Conservation (phyloP, 1,139 yeast species). For the Zygoascus meyerae region DNA sequence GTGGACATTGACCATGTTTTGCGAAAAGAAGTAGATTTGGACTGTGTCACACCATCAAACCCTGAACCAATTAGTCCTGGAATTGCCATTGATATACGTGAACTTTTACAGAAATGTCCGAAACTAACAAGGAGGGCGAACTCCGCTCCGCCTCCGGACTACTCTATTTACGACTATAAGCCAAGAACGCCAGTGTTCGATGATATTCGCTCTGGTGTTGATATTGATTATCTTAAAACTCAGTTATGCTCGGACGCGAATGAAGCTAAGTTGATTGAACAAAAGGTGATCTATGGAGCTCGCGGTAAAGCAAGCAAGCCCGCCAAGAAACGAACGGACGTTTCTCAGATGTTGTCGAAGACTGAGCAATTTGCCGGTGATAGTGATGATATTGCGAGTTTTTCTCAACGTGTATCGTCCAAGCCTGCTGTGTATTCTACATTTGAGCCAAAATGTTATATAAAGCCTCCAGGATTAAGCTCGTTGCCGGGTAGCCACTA, state of each 20-base stretch:
- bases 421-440: too few species aligned
- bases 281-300: not conserved
- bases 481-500: not conserved
- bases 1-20: constrained; percentile 86
- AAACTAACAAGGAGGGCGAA: constrained; percentile 7
- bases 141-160: constrained; percentile 10
- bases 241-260: constrained; percentile 21
- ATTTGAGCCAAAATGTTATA: too few species aligned
- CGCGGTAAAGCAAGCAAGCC: not conserved
- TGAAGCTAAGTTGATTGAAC: constrained; percentile 7
- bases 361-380: too few species aligned
- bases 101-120: constrained; percentile 37
- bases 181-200: constrained; percentile 23
- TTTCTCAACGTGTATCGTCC: too few species aligned
- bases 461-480: not conserved
- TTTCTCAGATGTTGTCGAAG: too few species aligned
- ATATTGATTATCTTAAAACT: constrained; percentile 22
- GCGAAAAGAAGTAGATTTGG: constrained; percentile 82
- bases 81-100: constrained; percentile 58
- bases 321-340: too few species aligned
- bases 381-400: too few species aligned
- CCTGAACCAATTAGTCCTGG: constrained; percentile 71
- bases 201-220: constrained; percentile 2
- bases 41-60: constrained; percentile 88
- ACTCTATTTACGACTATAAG: constrained; percentile 12